Conservation (phyloP, 352 stramenopile genomes). For the Aphanomyces cochlioides region DNA sequence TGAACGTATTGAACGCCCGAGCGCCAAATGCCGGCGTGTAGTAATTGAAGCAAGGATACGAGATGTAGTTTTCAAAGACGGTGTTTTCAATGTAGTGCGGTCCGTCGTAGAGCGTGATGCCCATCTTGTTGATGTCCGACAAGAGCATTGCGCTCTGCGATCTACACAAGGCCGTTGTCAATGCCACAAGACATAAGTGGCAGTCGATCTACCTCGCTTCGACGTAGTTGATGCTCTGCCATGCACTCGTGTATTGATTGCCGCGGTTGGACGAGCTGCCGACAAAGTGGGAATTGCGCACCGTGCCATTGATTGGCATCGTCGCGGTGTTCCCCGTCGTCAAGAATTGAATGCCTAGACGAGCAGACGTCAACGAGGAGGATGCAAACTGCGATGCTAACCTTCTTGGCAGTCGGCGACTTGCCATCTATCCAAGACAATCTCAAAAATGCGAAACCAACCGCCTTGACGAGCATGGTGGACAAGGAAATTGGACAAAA, state of each 20-base stretch:
- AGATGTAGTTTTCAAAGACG: constrained; percentile 41
- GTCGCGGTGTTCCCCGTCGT: constrained; percentile 39
- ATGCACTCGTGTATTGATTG: constrained; percentile 37
- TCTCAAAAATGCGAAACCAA: constrained; percentile 39
- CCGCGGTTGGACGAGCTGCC: constrained; percentile 41
- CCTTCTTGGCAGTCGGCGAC: constrained; percentile 42
- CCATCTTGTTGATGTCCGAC: constrained; percentile 35
- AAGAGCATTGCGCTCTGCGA: constrained; percentile 40
- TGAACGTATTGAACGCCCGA: constrained; percentile 39
- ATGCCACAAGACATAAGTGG: not conserved
- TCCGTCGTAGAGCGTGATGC: constrained; percentile 43
- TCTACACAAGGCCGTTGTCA: not conserved
- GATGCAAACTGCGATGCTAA: not conserved
- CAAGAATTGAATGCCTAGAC: constrained; percentile 36
- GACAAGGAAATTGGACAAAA: constrained; percentile 37
- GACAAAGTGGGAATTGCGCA: constrained; percentile 43
- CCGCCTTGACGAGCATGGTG: constrained; percentile 42
- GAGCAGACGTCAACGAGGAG: not conserved
- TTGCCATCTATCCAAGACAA: constrained; percentile 38
- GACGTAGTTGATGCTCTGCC: constrained; percentile 42
- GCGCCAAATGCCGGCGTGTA: constrained; percentile 41
- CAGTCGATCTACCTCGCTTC: constrained; percentile 32
- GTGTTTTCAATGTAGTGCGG: constrained; percentile 39
- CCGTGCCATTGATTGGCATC: constrained; percentile 34
- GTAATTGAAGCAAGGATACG: constrained; percentile 42